Evolutionary conservation across 768 basidiomycete species (phyloP).

Genomic region (Leccinellum rugosiceps): DNA sequence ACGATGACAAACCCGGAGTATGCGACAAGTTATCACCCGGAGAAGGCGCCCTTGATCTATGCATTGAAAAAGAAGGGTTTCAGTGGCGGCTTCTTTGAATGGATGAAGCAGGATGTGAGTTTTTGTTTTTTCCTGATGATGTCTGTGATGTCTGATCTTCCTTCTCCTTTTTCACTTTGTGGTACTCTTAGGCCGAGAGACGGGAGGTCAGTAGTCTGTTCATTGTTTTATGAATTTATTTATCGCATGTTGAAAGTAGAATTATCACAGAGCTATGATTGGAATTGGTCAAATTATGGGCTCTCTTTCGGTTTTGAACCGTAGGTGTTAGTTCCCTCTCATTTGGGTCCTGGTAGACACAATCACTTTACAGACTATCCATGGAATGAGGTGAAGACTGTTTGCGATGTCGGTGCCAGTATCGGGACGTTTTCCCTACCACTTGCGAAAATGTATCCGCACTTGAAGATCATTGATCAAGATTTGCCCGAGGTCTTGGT

Average conservation of each 20-base stretch:
- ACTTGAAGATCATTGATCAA: conserved; percentile 26
- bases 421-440: conserved; percentile 27
- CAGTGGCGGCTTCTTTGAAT: conserved; percentile 19
- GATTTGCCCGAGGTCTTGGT: conserved; percentile 28
- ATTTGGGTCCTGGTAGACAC: neutral
- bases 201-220: conserved; percentile 8
- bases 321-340: conserved; percentile 8
- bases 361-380: conserved; percentile 17
- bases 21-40: neutral
- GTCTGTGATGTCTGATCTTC: neutral
- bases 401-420: conserved; percentile 31
- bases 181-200: conserved; percentile 7
- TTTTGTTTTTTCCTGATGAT: neutral
- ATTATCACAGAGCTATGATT: conserved; percentile 23
- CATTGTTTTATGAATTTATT: neutral
- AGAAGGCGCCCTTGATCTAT: conserved; percentile 19
- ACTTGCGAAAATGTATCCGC: conserved; percentile 25
- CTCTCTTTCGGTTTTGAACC: conserved; percentile 21
- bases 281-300: conserved; percentile 22
- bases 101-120: conserved; percentile 22
- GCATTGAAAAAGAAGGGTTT: conserved; percentile 16
- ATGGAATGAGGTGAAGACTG: conserved; percentile 22
- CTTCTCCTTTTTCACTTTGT: neutral
- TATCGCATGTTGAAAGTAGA: conserved; percentile 11
- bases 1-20: neutral